Base-by-base conservation (phyloP, 2,329 filamentous ascomycete genomes). In the Penicillium paneum region DNA sequence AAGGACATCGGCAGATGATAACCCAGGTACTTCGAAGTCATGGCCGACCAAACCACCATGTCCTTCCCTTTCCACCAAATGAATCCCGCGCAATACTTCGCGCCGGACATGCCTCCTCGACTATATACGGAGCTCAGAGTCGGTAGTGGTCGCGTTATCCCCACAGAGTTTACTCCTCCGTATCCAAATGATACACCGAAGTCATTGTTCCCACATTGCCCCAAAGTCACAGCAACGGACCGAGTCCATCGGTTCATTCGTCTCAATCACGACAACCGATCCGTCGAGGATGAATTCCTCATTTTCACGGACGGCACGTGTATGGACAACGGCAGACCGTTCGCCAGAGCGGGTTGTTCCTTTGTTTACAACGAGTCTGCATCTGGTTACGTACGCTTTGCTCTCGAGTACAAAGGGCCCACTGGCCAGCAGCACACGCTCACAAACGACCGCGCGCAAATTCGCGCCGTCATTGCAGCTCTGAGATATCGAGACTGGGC, bases 361-460 rank as follows among this genome's bases (percentile, higher is more conserved):
- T 44, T 44, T 11, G 42, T 44, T 3, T 44, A 34, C 29, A 34
- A 44, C 19, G 29, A 34, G 21, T 44, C 42, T 15, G 5, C 42
- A 34, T 32, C 42, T n/a, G 42, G 42, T 3, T 44, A 15, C 8
- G 42, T 19, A 32, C 42, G 42, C 5, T 24, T 44, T 32, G 17
- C 42, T 12, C 29, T 44, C 3, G 42, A 44, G 42, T 34, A 24
- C 19, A 34, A 34, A n/a, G 42, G 42, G 1, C 42, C 42, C 29
- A 24, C 13, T n/a, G 29, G 19, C 8, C 17, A 44, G 24, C 42
- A 44, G 0, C 54, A 64, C 36, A 43, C 59, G 8, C 76, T 78
- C 55, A 82, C 74, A 19, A 82, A 74, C 68, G 80, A 82, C 60
- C 74, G 81, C 5, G 82, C 82, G 3, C 79, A 83, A 64, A 75